Base-by-base conservation (phyloP, 129 eudicot genomes). In the Centaurea solstitialis region DNA sequence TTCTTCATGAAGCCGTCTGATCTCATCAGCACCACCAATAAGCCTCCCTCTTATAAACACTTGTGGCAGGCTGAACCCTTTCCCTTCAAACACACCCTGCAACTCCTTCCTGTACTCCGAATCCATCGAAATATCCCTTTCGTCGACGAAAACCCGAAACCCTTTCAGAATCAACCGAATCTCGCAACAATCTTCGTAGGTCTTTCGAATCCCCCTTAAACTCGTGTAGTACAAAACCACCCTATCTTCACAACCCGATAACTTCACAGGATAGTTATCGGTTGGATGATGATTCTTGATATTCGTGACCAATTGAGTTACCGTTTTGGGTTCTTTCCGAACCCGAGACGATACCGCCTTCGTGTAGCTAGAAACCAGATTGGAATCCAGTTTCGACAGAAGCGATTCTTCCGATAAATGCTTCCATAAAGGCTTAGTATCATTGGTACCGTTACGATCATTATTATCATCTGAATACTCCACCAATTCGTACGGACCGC, bases 71-170 rank as follows among this genome's bases (percentile, higher is more conserved):
- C 84, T 85, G 50, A 87, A 82, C 17, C 87, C 89, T 85, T 85
- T 89, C 13, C 90, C 97, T 24, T 83, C 85, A 80, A 91, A 83
- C 73, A 87, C 97, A 66, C 76, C 78, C 69, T 95, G 90, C 80
- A 95, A 76, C 79, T 92, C 99, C 72, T 81, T 87, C 82, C 86
- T 95, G 76, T 87, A 95, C 8, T 81, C 85, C 0, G 92, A 82
- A 86, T 95, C 99, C 99, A 95, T 95, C 0, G 99, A 95, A 23
- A 89, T 93, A 68, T 95, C 99, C 68, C 89, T 89, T 75, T 95
- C 99, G n/a, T 95, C 99, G 0, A 92, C 86, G 22, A 59, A 80
- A 70, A 95, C 99, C 35, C 93, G 85, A 83, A 90, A 95, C 6
- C 98, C 98, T 75, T 87, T 92, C 26, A 95, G 80, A 43, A 95